Evolutionary conservation across 768 basidiomycete genomes (phyloP).

Genomic region (Boletellus ananiceps): DNA sequence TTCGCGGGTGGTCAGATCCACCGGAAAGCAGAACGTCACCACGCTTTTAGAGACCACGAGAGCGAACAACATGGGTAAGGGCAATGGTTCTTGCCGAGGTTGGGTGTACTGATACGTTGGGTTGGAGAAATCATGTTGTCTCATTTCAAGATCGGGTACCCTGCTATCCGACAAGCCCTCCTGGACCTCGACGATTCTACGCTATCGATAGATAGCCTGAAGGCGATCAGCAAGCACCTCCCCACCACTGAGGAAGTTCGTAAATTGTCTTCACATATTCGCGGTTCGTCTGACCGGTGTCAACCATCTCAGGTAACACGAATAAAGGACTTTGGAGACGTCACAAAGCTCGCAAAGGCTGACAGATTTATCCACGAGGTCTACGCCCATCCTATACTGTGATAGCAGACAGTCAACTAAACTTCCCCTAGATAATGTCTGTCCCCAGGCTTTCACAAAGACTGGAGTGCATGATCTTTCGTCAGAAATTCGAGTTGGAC

Average conservation of each 20-base stretch:
- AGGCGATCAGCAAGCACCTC: slow-evolving; percentile 64
- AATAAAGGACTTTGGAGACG: slow-evolving; percentile 66
- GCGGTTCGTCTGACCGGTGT: background rate
- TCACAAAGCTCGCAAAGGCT: slow-evolving; percentile 70
- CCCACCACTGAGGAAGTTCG: slow-evolving; percentile 81
- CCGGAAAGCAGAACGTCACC: slow-evolving; percentile 57
- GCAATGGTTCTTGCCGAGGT: background rate
- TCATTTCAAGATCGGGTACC: slow-evolving; percentile 35
- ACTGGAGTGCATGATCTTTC: slow-evolving; percentile 78
- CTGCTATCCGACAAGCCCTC: slow-evolving; percentile 67
- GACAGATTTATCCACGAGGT: slow-evolving; percentile 84
- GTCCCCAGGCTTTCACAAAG: slow-evolving; percentile 74
- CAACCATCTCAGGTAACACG: slow-evolving; percentile 45
- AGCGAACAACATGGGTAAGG: slow-evolving; percentile 77
- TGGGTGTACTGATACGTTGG: background rate
- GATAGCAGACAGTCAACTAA: slow-evolving; percentile 3
- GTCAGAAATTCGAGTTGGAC: slow-evolving; percentile 76
- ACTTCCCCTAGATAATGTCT: slow-evolving; percentile 56
- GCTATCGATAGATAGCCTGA: slow-evolving; percentile 72
- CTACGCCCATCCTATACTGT: slow-evolving; percentile 5
- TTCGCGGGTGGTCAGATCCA: slow-evolving; percentile 37
- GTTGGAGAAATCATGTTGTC: too few relatives aligned
- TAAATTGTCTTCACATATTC: background rate
- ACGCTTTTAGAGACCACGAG: slow-evolving; percentile 76
- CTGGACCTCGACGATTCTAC: slow-evolving; percentile 65